Percentiles rank a stretch among this genome's conserved stretches.
These are phyloP conservation scores for Fusarium buxicola DNA, from an alignment of 2,329 filamentous ascomycete genomes.

Conservation along the genomic window DNA sequence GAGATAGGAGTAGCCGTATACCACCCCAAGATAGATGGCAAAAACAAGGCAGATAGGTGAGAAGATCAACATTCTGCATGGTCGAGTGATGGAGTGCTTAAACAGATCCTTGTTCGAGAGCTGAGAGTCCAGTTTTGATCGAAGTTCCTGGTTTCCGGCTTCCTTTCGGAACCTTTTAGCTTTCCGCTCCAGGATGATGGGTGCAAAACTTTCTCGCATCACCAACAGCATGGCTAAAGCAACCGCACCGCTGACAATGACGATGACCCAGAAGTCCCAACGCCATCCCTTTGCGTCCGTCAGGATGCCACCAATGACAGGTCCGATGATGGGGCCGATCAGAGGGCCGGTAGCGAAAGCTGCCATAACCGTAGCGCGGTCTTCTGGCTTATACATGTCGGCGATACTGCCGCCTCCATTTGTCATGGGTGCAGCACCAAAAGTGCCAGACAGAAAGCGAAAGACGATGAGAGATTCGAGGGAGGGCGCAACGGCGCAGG, in stretches of 20 bases:
- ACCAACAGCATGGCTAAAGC: constrained; percentile 47
- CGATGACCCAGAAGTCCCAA: constrained; percentile 72
- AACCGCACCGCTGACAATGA: constrained; percentile 60
- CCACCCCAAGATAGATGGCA: constrained; percentile 62
- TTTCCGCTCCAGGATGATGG: constrained; percentile 53
- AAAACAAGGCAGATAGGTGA: constrained; percentile 60
- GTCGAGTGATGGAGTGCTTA: constrained; percentile 54
- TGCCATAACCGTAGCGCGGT: constrained; percentile 59
- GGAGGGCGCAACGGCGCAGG: constrained; percentile 53
- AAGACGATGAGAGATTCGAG: constrained; percentile 59
- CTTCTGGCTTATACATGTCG: constrained; percentile 49
- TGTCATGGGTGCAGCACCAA: constrained; percentile 64
- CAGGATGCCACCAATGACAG: constrained; percentile 68
- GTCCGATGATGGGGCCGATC: constrained; percentile 53
- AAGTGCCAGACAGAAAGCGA: constrained; percentile 64
- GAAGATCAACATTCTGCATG: constrained; percentile 62
- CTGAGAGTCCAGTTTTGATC: constrained; percentile 59
- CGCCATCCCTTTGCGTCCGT: constrained; percentile 70
- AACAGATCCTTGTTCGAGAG: constrained; percentile 51
- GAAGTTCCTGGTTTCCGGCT: constrained; percentile 52
- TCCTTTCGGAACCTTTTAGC: constrained; percentile 51
- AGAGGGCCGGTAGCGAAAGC: constrained; percentile 67
- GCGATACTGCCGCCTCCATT: constrained; percentile 64
- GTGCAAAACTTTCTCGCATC: constrained; percentile 53
- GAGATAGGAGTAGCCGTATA: constrained; percentile 65